Conservation (phyloP, 345 rosid genomes). For the Excoecaria cochinchinensis region DNA sequence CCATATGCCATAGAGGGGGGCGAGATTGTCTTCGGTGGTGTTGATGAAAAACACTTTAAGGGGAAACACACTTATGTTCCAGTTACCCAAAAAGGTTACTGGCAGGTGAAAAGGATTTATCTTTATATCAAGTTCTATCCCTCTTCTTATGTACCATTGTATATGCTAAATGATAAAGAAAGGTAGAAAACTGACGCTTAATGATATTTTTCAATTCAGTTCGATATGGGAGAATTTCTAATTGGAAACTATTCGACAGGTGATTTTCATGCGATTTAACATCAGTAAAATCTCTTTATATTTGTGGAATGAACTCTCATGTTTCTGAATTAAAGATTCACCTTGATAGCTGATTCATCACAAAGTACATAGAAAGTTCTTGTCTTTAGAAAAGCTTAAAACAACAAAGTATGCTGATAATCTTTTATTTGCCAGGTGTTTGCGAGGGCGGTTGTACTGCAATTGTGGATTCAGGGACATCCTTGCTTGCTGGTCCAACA, state of each 20-base stretch:
- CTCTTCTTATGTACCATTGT: neutral
- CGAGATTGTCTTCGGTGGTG: constrained; percentile 83
- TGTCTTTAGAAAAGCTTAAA: neutral
- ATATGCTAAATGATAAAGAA: neutral
- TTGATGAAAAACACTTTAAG: constrained; percentile 53
- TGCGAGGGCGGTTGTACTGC: constrained; percentile 66
- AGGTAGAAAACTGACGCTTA: constrained; percentile 9
- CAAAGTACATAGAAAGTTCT: neutral
- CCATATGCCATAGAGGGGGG: constrained; percentile 52
- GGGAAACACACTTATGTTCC: constrained; percentile 80
- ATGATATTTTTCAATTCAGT: constrained; percentile 37
- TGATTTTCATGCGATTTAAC: constrained; percentile 21
- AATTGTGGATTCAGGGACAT: constrained; percentile 78
- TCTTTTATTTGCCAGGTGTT: constrained; percentile 37
- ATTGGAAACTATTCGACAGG: constrained; percentile 63
- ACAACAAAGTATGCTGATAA: neutral
- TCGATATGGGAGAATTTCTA: constrained; percentile 66
- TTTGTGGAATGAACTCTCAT: neutral
- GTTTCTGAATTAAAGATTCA: neutral
- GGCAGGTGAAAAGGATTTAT: constrained; percentile 56
- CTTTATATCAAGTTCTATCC: neutral
- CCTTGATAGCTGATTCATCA: neutral
- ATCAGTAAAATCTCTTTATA: neutral
- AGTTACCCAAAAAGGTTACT: constrained; percentile 64
- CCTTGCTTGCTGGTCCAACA: constrained; percentile 77